Evolutionary conservation across 257 asterid species (phyloP).

Genomic region (Solanum paucissectum): DNA sequence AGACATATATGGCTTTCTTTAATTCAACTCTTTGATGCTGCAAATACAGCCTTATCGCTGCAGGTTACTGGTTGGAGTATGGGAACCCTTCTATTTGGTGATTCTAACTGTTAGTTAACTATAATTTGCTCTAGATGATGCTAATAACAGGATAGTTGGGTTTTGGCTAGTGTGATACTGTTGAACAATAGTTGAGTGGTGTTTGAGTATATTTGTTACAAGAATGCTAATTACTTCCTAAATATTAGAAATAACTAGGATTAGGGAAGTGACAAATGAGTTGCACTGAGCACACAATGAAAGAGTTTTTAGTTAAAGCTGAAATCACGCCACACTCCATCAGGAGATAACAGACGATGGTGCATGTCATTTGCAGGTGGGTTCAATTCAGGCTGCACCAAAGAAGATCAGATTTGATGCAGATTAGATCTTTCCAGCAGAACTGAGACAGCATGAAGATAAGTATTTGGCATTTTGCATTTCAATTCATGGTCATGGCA

Average conservation of each 20-base stretch:
- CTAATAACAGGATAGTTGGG: background rate
- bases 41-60: background rate
- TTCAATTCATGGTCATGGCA: background rate
- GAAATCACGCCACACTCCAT: background rate
- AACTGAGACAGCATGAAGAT: background rate
- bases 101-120: background rate
- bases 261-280: background rate
- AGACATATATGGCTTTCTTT: constrained; percentile 8
- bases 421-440: constrained; percentile 14
- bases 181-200: background rate
- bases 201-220: background rate
- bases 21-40: background rate
- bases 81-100: background rate
- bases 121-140: background rate
- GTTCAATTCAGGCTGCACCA: constrained; percentile 40
- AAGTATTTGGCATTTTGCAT: background rate
- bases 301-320: background rate
- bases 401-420: constrained; percentile 65
- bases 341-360: background rate
- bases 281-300: background rate
- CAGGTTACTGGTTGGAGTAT: background rate
- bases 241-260: background rate
- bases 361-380: constrained; percentile 39
- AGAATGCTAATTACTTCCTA: background rate
- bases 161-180: background rate